Conservation (phyloP, 75 land plant genomes). For the Larix kaempferi region DNA sequence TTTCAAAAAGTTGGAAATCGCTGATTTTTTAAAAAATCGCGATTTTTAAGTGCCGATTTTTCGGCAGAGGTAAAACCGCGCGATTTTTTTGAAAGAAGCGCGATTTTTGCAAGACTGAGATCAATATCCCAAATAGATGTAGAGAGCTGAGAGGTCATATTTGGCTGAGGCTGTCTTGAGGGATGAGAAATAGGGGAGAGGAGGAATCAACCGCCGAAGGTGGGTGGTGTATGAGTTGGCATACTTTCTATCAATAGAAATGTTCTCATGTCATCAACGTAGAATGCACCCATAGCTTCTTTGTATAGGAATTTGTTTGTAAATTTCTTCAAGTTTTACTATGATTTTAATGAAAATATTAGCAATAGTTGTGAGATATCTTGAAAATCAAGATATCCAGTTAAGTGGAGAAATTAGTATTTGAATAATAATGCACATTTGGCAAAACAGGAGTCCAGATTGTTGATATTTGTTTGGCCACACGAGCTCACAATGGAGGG, state of each 20-base stretch:
- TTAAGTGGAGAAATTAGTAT: not conserved
- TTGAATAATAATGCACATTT: not conserved
- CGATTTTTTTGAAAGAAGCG: no score
- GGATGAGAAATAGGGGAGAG: no score
- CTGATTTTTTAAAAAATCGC: no score
- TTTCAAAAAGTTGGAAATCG: no score
- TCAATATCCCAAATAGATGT: no score
- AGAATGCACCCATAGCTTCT: not conserved
- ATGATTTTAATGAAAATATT: not conserved
- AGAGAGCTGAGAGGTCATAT: no score
- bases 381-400: not conserved
- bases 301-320: not conserved
- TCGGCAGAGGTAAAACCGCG: no score
- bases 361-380: not conserved
- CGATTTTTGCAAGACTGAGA: no score
- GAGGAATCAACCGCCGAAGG: no score
- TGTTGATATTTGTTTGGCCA: conserved; percentile 93
- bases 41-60: no score
- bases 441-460: conserved; percentile 81
- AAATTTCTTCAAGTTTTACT: not conserved
- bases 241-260: not conserved
- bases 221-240: no score
- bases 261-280: not conserved
- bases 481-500: conserved; percentile 89
- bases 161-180: no score